These are phyloP conservation scores for Aspergillus costaricaensis DNA, from an alignment of 2,329 filamentous ascomycete species.

Conservation along the genomic window DNA sequence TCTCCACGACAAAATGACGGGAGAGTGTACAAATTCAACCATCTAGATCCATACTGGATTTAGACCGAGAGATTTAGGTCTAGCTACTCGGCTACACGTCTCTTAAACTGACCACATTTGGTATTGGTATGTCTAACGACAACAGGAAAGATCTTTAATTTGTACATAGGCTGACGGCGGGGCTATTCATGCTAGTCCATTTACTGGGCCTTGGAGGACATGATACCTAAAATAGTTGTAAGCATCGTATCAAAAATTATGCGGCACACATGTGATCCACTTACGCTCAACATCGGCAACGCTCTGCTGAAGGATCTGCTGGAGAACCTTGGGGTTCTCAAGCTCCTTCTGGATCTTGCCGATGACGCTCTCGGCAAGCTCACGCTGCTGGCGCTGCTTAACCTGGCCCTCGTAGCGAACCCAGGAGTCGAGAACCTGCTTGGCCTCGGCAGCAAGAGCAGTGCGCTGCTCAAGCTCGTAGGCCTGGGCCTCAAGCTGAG, in stretches of 20 bases:
- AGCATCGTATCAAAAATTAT: not conserved
- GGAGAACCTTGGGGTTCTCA: constrained; percentile 93
- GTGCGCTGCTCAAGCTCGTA: constrained; percentile 98
- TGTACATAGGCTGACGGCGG: constrained; percentile 42
- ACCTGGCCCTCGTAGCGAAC: constrained; percentile 98
- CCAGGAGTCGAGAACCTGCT: constrained; percentile 95
- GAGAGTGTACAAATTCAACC: too few relatives aligned
- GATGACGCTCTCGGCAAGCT: constrained; percentile 90
- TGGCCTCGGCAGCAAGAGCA: constrained; percentile 87
- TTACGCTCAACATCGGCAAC: constrained; percentile 94
- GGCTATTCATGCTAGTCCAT: constrained; percentile 33
- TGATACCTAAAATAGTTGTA: constrained; percentile 33
- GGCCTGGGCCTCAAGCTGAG: constrained; percentile 89
- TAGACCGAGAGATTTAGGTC: too few relatives aligned
- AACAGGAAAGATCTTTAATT: constrained; percentile 42
- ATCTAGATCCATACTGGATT: not conserved
- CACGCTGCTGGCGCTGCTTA: constrained; percentile 97
- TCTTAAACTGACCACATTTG: constrained; percentile 29
- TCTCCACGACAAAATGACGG: too few relatives aligned
- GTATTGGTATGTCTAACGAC: constrained; percentile 42
- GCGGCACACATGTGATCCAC: constrained; percentile 29
- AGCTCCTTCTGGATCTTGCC: constrained; percentile 99
- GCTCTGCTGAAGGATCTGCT: constrained; percentile 98
- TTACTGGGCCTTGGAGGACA: constrained; percentile 44
- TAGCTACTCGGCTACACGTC: not conserved